phyloP scores from a whole-genome alignment of 2,329 filamentous ascomycete genomes.

The Penicillium thymicola region DNA sequence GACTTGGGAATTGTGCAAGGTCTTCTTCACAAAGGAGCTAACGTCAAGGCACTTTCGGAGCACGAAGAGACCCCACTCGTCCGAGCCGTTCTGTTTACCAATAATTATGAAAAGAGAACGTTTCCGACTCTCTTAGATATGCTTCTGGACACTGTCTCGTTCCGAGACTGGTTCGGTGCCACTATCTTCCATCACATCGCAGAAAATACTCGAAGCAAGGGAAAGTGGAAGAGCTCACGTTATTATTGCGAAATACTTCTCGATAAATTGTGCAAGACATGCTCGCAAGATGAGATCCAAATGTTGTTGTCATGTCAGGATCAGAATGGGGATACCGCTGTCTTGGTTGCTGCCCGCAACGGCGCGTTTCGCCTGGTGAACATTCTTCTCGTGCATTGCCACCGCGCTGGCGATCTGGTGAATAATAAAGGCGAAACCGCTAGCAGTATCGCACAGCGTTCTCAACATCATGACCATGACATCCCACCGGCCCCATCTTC shows the following conservation, averaged over 20 bases:
- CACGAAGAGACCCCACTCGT: slow-evolving; percentile 86
- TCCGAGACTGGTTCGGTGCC: slow-evolving; percentile 73
- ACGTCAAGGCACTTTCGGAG: slow-evolving; percentile 66
- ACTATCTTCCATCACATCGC: slow-evolving; percentile 95
- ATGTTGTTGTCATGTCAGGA: slow-evolving; percentile 79
- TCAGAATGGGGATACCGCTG: slow-evolving; percentile 84
- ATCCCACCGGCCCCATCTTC: slow-evolving; percentile 71
- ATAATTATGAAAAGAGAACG: slow-evolving; percentile 90
- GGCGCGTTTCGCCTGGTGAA: slow-evolving; percentile 73
- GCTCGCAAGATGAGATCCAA: slow-evolving; percentile 72
- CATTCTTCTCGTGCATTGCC: slow-evolving; percentile 69
- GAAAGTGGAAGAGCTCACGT: slow-evolving; percentile 81
- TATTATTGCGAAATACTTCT: slow-evolving; percentile 93
- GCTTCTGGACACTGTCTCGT: slow-evolving; percentile 75
- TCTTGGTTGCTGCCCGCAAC: slow-evolving; percentile 81
- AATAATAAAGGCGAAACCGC: slow-evolving; percentile 81
- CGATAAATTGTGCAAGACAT: slow-evolving; percentile 76
- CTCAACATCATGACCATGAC: slow-evolving; percentile 66
- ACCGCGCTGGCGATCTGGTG: slow-evolving; percentile 70
- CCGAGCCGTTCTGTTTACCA: slow-evolving; percentile 91
- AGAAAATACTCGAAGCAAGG: slow-evolving; percentile 78
- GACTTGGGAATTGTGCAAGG: slow-evolving; percentile 89
- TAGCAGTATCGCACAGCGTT: slow-evolving; percentile 73
- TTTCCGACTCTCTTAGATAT: slow-evolving; percentile 83
- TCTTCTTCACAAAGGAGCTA: slow-evolving; percentile 75